These are phyloP conservation scores for Penicillium sp. DNA, from an alignment of 2,329 filamentous ascomycete genomes.

Conservation along the genomic window DNA sequence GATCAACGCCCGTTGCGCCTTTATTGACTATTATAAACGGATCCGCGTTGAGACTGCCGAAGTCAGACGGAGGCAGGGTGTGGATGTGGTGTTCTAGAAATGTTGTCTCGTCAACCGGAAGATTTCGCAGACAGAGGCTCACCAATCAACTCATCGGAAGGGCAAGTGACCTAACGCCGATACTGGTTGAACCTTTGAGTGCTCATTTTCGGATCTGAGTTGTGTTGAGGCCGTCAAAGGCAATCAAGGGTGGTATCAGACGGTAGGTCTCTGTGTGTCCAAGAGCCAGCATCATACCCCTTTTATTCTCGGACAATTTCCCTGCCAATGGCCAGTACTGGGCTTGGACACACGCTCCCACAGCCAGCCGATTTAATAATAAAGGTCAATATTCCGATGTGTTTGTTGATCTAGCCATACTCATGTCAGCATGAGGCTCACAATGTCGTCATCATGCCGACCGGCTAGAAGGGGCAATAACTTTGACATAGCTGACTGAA, in stretches of 20 bases:
- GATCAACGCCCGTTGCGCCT: not conserved
- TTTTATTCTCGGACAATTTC: not conserved
- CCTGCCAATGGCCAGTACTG: not conserved
- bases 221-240: not conserved
- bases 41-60: not conserved
- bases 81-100: not conserved
- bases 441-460: not conserved
- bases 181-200: not conserved
- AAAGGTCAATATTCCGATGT: not conserved
- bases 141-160: not conserved
- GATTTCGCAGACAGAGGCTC: not conserved
- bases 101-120: not conserved
- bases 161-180: not conserved
- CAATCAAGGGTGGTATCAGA: not conserved
- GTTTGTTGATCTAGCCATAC: not conserved
- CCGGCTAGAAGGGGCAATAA: not conserved
- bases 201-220: not conserved
- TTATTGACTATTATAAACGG: not conserved
- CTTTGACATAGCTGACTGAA: not conserved
- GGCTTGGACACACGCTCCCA: not conserved
- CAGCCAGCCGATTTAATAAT: not conserved
- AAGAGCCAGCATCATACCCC: not conserved
- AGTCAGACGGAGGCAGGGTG: not conserved
- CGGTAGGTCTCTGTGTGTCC: not conserved
- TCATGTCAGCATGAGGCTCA: not conserved